Percentiles rank a stretch among this genome's conserved stretches.
Conservation (phyloP, 345 rosid species). For the Populus alba region DNA sequence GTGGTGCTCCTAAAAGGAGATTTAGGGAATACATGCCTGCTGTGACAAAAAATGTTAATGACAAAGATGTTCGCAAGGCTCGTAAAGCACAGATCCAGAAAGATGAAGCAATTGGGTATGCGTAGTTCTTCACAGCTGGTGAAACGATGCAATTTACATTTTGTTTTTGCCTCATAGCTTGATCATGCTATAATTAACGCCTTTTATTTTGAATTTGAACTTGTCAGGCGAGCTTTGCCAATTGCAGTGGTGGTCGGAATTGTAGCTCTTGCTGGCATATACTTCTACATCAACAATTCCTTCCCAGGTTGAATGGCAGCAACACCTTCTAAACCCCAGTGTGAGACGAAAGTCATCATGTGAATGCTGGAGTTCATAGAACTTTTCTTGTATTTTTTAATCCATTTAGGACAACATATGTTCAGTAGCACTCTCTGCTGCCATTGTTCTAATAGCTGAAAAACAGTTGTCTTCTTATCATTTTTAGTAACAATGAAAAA, state of each 20-base stretch:
- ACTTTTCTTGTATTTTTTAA: conserved; percentile 16
- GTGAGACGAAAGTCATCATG: background rate
- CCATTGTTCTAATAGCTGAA: background rate
- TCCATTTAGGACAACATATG: conserved; percentile 6
- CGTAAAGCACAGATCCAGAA: conserved; percentile 66
- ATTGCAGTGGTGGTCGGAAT: conserved; percentile 64
- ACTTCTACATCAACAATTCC: conserved; percentile 63
- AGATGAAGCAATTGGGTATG: conserved; percentile 77
- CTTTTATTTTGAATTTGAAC: background rate
- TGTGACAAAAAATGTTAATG: conserved; percentile 64
- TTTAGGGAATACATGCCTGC: conserved; percentile 62
- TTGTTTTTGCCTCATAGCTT: background rate
- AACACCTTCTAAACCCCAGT: background rate
- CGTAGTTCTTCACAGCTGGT: background rate
- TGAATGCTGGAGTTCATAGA: background rate
- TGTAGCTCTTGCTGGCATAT: conserved; percentile 65
- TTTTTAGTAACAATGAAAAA: background rate
- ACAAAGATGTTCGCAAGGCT: conserved; percentile 56
- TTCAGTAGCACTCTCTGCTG: conserved; percentile 7
- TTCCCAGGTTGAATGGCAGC: conserved; percentile 23
- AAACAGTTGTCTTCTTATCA: background rate
- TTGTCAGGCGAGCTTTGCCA: conserved; percentile 68
- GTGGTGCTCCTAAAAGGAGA: conserved; percentile 94
- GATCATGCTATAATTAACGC: background rate
- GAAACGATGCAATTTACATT: background rate